Evolutionary conservation across 352 stramenopile genomes (phyloP), one percentile per base, ranked within the genome.

Genomic region (Pythium folliculosum): DNA sequence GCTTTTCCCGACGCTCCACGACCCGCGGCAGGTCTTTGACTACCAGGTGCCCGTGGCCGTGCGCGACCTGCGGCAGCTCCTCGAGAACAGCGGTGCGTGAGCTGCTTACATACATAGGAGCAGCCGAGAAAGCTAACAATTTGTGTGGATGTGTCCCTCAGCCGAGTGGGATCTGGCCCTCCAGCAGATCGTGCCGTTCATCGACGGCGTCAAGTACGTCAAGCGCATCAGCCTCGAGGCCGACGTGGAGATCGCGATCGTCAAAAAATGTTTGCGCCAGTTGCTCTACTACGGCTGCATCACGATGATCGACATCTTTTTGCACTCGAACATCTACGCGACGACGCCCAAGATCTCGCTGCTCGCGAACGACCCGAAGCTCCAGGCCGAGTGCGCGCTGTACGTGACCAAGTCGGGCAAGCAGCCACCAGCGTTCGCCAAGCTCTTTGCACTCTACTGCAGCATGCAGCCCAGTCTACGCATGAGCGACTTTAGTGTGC

Each of bases 251-350:
- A 84, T 96, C 49, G 77, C 82, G 30, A 92, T 95, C 58, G 87
- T 97, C 19, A 97, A 96, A 71, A 91, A 92, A 43, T 96, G 87
- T 64, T 64, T 97, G 32, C 86, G 81, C 0, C 88, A 95, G 71
- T 73, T 96, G 63, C 68, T 97, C 22, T 96, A 96, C 77, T 97
- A 95, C 57, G 84, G 84, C 59, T 97, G 88, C 65, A 88, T 97
- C 59, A 84, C 82, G 17, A 82, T 97, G 69, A 93, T 96, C 51
- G 90, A 97, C 65, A 96, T 97, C 65, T 97, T 97, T 61, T 70
- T 95, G 48, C 86, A 96, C 75, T 91, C 85, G 12, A 97, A 97
- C 71, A 93, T 96, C 50, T 97, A 97, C 72, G 77, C 81, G 8
- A 89, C 80, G 12, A 92, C 85, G 5, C 71, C 75, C 22, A 78